Evolutionary conservation across 2,329 filamentous ascomycete species (phyloP).

Genomic region (Ceratocystis eucalypticola): DNA sequence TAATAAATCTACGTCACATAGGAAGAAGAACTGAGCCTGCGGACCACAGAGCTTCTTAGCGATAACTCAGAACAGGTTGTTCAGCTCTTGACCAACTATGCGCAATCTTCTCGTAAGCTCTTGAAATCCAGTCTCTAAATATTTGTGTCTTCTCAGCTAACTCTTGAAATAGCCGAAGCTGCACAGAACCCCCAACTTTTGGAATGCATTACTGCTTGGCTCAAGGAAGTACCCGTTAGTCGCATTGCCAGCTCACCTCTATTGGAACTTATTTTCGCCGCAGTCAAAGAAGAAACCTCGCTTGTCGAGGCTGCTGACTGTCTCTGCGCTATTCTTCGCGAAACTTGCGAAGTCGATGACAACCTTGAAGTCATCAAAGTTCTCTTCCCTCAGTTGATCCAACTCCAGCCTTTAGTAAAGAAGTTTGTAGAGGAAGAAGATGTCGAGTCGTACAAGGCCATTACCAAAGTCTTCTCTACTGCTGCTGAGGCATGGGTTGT

Average conservation of each 20-base stretch:
- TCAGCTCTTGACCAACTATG: slow-evolving; percentile 74
- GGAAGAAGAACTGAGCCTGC: slow-evolving; percentile 85
- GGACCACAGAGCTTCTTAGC: slow-evolving; percentile 78
- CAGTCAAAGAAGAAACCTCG: slow-evolving; percentile 59
- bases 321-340: slow-evolving; percentile 77
- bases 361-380: slow-evolving; percentile 67
- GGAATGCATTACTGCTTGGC: slow-evolving; percentile 93
- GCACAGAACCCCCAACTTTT: slow-evolving; percentile 79
- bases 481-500: slow-evolving; percentile 92
- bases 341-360: slow-evolving; percentile 89
- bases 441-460: slow-evolving; percentile 67
- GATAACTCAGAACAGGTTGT: slow-evolving; percentile 85
- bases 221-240: slow-evolving; percentile 76
- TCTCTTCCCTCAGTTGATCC: slow-evolving; percentile 68
- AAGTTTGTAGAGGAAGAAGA: slow-evolving; percentile 70
- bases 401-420: slow-evolving; percentile 61
- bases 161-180: slow-evolving; percentile 46
- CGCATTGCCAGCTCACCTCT: slow-evolving; percentile 77
- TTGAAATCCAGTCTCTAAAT: not conserved
- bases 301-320: slow-evolving; percentile 86
- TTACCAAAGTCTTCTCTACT: slow-evolving; percentile 83
- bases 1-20: slow-evolving; percentile 39
- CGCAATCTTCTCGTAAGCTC: slow-evolving; percentile 71
- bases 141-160: not conserved
- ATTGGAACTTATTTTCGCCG: slow-evolving; percentile 65